Evolutionary conservation across 2,329 filamentous ascomycete genomes (phyloP), one percentile per base, ranked within the genome.

Genomic region (Lachnellula arida): DNA sequence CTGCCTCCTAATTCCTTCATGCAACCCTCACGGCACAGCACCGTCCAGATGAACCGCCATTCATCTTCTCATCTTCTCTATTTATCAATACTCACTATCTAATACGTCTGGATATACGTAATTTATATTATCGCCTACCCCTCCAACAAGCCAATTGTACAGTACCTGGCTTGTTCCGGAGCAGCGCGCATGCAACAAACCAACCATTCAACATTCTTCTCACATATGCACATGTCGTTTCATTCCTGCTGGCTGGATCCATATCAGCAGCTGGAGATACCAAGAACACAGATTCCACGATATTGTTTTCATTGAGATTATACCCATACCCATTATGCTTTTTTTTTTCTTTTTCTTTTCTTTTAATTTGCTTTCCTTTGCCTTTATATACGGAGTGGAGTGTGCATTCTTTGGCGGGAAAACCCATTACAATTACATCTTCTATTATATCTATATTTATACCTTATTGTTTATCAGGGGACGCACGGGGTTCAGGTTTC

Each of bases 61-160:
- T 34, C 35, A 43, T 34, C 55, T 57, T 46, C 44, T 49, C 44
- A 42, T 46, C 39, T 53, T 5, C 14, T 28, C 58, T 58, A 46
- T 51, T 49, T 42, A 22, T 43, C 47, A 55, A 56, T 46, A n/a
- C 57, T 49, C 42, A 49, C 61, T 44, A 7, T 64, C 56, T 66
- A 66, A 66, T 65, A 60, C 64, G 65, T 65, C 64, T 63, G 64
- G 64, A 65, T 46, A 54, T 60, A 65, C 63, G 63, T 66, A 67
- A 66, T 65, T 42, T 54, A 53, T 60, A 57, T 54, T 57, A 44
- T 44, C 42, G 22, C 42, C 19, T 12, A 12, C 19, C 19, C 19
- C 42, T 44, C 40, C 40, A 11, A 12, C 40, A 11, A 12, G 12
- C 42, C 22, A 44, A n/a, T 23, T 44, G 42, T 44, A 44, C 22